Conservation (phyloP, 2,329 filamentous ascomycete species). For the Ceratocystis destructans region DNA sequence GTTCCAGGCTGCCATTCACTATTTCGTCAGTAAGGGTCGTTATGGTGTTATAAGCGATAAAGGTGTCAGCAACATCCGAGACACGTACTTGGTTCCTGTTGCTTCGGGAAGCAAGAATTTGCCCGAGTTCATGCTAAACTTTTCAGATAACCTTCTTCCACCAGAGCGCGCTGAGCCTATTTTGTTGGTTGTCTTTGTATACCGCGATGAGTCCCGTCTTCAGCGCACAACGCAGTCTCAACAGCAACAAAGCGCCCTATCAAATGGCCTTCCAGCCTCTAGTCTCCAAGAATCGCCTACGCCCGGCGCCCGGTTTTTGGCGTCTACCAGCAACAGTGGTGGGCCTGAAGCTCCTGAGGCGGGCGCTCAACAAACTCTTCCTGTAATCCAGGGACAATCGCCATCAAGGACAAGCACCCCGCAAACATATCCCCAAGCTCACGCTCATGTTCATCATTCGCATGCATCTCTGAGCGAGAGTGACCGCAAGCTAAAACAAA, state of each 20-base stretch:
- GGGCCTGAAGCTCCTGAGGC: neutral
- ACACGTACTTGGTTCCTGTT: constrained; percentile 83
- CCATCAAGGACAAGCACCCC: neutral
- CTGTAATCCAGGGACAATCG: constrained; percentile 9
- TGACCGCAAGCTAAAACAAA: constrained; percentile 15
- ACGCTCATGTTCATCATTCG: neutral
- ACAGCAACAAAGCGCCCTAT: neutral
- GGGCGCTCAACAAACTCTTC: constrained; percentile 24
- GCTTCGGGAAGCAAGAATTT: constrained; percentile 55
- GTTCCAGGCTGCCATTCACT: constrained; percentile 70
- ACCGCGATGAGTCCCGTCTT: constrained; percentile 42
- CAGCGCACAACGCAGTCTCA: neutral
- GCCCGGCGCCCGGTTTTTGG: constrained; percentile 22
- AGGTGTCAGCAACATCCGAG: constrained; percentile 60
- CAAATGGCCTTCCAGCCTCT: neutral
- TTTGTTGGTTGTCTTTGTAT: constrained; percentile 73
- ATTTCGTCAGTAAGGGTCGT: constrained; percentile 67
- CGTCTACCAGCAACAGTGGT: neutral
- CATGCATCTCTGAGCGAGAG: constrained; percentile 7
- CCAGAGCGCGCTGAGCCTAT: constrained; percentile 57
- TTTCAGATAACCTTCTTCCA: constrained; percentile 73
- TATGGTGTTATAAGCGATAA: constrained; percentile 82
- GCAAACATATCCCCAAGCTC: neutral
- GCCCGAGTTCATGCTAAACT: constrained; percentile 75
- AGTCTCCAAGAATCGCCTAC: constrained; percentile 25